Base-by-base conservation (phyloP, 202 grass and related monocot genomes). In the Zizania palustris region DNA sequence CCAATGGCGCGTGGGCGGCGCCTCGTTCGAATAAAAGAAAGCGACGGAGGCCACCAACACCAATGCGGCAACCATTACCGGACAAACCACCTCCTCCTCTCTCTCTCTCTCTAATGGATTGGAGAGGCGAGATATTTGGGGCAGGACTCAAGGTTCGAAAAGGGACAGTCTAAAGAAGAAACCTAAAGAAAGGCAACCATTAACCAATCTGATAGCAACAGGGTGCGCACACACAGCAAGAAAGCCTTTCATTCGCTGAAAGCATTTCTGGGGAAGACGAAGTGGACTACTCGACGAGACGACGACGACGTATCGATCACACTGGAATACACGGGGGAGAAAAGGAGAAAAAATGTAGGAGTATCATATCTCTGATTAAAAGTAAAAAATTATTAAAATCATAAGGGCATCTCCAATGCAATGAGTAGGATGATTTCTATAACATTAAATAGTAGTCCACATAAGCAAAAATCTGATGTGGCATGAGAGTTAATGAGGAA, bases 11-110 rank as follows among this genome's bases (percentile, higher is more conserved):
- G 68, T 74, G 80, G 65, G 45, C 35, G 59, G 65, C 43, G 68
- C 41, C 72, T 40, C 60, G 67, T 6, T 63, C 44, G 67, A 78
- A 86, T 85, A 82, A 82, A 78, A 89, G 51, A 54, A 54, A 12
- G 82, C 65, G 60, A 16, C 12, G n/a, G 28, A 13, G 40, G 53
- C 39, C 65, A 65, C 51, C 51, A 12, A 4, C 28, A 42, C 44
- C 40, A 75, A 35, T 51, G 56, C 45, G 35, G 54, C 21, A 35
- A 53, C 18, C 80, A 88, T 88, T 79, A 80, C 40, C 54, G 69
- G 78, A 77, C 62, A 85, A 80, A 36, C 51, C 61, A 49, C 19
- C 13, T 45, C 11, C 0, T 11, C 12, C 44, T 9, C 14, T 12
- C 11, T 40, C 35, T 55, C 36, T 42, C 74, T 28, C 59, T 36